phyloP scores from a whole-genome alignment of 495 filamentous ascomycete genomes.

The Penicillium verhagenii region DNA sequence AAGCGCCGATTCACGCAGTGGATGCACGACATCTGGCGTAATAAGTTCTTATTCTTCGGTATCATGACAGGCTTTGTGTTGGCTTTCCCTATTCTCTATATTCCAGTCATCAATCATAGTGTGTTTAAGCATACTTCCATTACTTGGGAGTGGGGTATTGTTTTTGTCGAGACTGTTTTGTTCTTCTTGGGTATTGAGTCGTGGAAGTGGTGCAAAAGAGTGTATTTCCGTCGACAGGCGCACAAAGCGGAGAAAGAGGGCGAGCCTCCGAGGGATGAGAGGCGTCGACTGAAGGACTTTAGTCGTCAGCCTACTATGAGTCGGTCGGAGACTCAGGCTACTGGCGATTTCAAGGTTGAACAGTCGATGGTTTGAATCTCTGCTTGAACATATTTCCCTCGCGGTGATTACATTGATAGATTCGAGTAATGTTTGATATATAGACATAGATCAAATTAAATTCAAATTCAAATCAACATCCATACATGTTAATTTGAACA shows the following conservation, averaged over 20 bases:
- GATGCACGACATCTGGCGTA: slow-evolving; percentile 65
- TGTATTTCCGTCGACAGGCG: slow-evolving; percentile 43
- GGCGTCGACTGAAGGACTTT: slow-evolving; percentile 28
- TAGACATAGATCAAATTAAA: slow-evolving; percentile 4
- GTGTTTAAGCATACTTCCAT: slow-evolving; percentile 74
- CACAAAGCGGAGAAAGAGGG: slow-evolving; percentile 12
- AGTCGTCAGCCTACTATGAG: slow-evolving; percentile 41
- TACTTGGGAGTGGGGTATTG: slow-evolving; percentile 71
- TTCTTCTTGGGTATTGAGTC: slow-evolving; percentile 64
- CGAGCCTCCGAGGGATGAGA: slow-evolving; percentile 12
- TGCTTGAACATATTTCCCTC: not conserved
- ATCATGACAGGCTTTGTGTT: slow-evolving; percentile 67
- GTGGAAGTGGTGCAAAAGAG: slow-evolving; percentile 68
- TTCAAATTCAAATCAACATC: not conserved
- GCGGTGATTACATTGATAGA: too few relatives aligned
- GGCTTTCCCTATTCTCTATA: slow-evolving; percentile 70
- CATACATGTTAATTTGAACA: not conserved
- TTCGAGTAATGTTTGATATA: not conserved
- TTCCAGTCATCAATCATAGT: slow-evolving; percentile 64
- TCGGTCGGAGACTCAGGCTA: slow-evolving; percentile 37
- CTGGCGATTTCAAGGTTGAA: slow-evolving; percentile 32
- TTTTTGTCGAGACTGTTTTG: slow-evolving; percentile 54
- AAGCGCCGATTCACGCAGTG: slow-evolving; percentile 54
- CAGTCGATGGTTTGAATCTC: slow-evolving; percentile 30
- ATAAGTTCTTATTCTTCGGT: slow-evolving; percentile 70